Evolutionary conservation across 805 yeast genomes (phyloP).

Genomic region (Zygotorulaspora florentina): DNA sequence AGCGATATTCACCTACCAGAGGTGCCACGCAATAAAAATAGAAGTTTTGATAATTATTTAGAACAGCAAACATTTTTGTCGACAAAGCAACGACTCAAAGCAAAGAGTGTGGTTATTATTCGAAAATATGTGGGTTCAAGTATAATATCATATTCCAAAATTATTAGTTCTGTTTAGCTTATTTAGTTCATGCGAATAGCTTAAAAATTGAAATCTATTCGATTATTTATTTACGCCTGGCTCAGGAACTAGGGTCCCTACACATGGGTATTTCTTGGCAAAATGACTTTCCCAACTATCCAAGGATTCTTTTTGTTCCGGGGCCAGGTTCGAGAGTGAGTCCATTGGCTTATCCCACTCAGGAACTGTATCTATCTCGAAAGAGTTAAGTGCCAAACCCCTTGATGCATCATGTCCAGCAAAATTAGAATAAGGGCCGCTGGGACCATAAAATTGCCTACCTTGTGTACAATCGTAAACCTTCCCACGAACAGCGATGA

Average conservation of each 20-base stretch:
- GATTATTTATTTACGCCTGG: conserved; percentile 26
- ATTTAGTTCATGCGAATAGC: not conserved
- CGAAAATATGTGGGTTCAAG: not conserved
- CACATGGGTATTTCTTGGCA: conserved; percentile 70
- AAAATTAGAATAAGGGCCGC: conserved; percentile 90
- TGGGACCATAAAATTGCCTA: conserved; percentile 87
- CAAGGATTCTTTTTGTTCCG: conserved; percentile 60
- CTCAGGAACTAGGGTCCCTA: conserved; percentile 63
- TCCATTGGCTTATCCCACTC: conserved; percentile 78
- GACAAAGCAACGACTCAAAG: too few species aligned
- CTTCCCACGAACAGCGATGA: conserved; percentile 77
- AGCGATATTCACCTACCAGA: not conserved
- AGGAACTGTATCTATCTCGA: conserved; percentile 63
- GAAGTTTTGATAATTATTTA: too few species aligned
- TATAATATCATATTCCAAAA: not conserved
- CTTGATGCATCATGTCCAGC: conserved; percentile 96
- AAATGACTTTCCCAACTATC: conserved; percentile 86
- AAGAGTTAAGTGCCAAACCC: conserved; percentile 85
- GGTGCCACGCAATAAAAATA: not conserved
- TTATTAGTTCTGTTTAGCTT: not conserved
- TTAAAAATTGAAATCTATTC: not conserved
- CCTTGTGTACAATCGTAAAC: conserved; percentile 83
- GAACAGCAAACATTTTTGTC: too few species aligned
- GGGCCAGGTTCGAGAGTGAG: conserved; percentile 53
- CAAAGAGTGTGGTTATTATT: too few species aligned